These are phyloP conservation scores for Umbellularia californica DNA, from an alignment of 164 flowering plant genomes.

Conservation along the genomic window DNA sequence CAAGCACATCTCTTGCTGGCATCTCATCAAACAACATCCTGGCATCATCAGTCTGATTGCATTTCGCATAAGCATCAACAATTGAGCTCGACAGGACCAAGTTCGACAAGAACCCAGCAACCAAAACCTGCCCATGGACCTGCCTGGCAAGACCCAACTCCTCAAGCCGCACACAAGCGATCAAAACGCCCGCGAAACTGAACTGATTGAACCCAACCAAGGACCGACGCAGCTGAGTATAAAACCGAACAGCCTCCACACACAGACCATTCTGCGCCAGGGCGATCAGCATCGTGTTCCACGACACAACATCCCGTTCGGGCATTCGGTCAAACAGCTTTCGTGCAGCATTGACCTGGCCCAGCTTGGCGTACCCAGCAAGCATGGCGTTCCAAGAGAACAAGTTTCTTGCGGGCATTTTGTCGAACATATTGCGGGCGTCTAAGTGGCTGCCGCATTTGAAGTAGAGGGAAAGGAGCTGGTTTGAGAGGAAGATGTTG, in stretches of 20 bases:
- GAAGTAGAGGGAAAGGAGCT: slow-evolving; percentile 51
- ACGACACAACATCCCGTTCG: slow-evolving; percentile 61
- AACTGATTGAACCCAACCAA: slow-evolving; percentile 46
- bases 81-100: slow-evolving; percentile 55
- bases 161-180: slow-evolving; percentile 48
- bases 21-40: slow-evolving; percentile 56
- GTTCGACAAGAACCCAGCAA: slow-evolving; percentile 47
- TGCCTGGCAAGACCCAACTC: slow-evolving; percentile 41
- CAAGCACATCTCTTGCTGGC: slow-evolving; percentile 43
- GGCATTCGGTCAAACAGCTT: slow-evolving; percentile 60
- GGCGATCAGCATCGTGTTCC: slow-evolving; percentile 74
- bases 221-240: slow-evolving; percentile 35
- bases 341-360: slow-evolving; percentile 40
- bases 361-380: slow-evolving; percentile 59
- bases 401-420: slow-evolving; percentile 58
- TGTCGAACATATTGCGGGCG: slow-evolving; percentile 62
- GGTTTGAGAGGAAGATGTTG: slow-evolving; percentile 43
- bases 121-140: slow-evolving; percentile 63
- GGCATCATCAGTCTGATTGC: slow-evolving; percentile 47
- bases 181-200: slow-evolving; percentile 67
- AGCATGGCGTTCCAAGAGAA: slow-evolving; percentile 71
- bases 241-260: slow-evolving; percentile 46
- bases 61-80: slow-evolving; percentile 66
- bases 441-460: slow-evolving; percentile 36
- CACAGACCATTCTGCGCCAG: slow-evolving; percentile 41